Evolutionary conservation across 106 monocot species (phyloP).

Genomic region (Apostasia shenzhenica): DNA sequence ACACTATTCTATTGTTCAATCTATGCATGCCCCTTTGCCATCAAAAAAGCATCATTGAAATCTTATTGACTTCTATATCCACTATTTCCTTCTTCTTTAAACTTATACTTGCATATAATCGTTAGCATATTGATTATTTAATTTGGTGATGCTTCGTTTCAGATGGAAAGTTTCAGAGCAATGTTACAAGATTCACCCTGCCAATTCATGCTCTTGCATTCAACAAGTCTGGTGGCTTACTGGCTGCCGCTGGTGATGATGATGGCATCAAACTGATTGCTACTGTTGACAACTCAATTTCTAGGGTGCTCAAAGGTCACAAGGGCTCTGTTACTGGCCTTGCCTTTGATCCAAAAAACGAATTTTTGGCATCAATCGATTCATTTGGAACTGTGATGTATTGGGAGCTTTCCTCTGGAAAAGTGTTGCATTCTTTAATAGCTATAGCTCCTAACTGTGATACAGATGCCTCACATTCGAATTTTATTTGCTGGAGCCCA

Average conservation of each 20-base stretch:
- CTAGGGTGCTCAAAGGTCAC: constrained; percentile 88
- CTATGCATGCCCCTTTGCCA: too few relatives aligned
- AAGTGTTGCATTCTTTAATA: constrained; percentile 54
- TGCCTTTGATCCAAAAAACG: constrained; percentile 84
- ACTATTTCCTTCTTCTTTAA: too few relatives aligned
- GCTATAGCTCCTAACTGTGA: constrained; percentile 59
- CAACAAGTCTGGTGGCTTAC: constrained; percentile 78
- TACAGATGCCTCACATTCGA: constrained; percentile 43
- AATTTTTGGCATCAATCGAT: constrained; percentile 85
- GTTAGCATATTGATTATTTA: background rate
- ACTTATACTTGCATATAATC: too few relatives aligned
- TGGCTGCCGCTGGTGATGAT: constrained; percentile 96
- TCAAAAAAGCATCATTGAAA: too few relatives aligned
- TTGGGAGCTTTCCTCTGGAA: constrained; percentile 89
- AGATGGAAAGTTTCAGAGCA: constrained; percentile 93
- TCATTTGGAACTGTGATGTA: constrained; percentile 67
- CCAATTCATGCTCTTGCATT: constrained; percentile 85
- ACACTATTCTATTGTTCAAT: too few relatives aligned
- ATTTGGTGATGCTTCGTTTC: constrained; percentile 1
- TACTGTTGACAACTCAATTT: constrained; percentile 79
- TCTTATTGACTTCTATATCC: too few relatives aligned
- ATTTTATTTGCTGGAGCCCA: constrained; percentile 81
- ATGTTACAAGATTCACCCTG: constrained; percentile 86
- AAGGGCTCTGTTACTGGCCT: constrained; percentile 72
- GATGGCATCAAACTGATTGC: constrained; percentile 97